Conservation (phyloP, 805 yeast genomes). For the Yarrowia sp. region DNA sequence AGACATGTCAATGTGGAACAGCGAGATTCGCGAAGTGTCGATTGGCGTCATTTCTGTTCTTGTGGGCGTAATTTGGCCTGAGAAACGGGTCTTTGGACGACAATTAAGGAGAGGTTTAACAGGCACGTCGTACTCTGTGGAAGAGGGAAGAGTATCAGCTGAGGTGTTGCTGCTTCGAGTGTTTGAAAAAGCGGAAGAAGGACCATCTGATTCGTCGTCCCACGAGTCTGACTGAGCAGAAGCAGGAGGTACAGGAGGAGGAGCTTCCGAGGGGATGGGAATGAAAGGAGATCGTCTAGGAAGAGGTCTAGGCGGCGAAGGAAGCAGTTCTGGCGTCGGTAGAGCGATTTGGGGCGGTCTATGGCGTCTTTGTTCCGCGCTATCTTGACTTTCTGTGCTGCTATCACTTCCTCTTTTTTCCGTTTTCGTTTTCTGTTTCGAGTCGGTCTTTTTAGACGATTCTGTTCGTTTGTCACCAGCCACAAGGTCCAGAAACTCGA, state of each 20-base stretch:
- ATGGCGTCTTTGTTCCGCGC: neutral
- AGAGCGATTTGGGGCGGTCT: neutral
- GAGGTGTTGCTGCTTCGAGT: conserved; percentile 19
- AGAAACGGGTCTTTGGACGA: neutral
- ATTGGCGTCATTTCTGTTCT: neutral
- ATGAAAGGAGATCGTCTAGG: neutral
- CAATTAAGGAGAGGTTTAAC: neutral
- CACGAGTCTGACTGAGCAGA: conserved; percentile 5
- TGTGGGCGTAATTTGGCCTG: neutral
- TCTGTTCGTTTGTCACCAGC: neutral
- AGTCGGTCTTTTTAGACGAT: too few species aligned
- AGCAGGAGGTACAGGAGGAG: conserved; percentile 4
- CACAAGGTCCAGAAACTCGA: conserved; percentile 6
- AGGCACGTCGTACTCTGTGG: neutral
- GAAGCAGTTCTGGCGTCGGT: neutral
- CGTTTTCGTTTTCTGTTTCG: neutral
- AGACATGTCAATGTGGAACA: neutral
- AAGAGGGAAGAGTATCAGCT: neutral
- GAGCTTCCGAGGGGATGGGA: neutral
- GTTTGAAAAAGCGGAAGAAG: neutral
- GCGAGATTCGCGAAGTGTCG: conserved; percentile 12
- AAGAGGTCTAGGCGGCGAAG: neutral
- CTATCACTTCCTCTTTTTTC: neutral
- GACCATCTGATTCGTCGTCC: conserved; percentile 16
- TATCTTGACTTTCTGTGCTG: neutral